These are phyloP conservation scores for Vigna reflexopilosa DNA, from an alignment of 306 rosid species.

Conservation along the genomic window DNA sequence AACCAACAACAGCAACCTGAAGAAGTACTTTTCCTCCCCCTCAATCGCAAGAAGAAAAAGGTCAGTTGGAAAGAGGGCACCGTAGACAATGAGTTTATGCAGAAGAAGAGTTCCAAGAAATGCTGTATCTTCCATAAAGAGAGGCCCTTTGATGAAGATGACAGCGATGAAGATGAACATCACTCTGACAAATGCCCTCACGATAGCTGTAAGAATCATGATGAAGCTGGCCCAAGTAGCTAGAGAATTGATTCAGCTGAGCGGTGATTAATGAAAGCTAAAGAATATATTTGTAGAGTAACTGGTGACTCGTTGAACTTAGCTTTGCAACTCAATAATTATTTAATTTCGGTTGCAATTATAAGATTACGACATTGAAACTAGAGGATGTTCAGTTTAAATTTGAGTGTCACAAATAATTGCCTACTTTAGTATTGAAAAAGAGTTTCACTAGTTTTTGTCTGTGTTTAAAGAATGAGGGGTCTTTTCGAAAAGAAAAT, in stretches of 20 bases:
- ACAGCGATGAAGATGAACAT: slow-evolving; percentile 71
- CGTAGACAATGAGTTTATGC: slow-evolving; percentile 94
- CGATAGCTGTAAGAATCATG: slow-evolving; percentile 54
- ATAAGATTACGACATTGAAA: neutral
- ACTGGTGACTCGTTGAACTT: neutral
- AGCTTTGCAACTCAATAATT: slow-evolving; percentile 10
- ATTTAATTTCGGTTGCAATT: slow-evolving; percentile 17
- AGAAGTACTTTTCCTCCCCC: slow-evolving; percentile 67
- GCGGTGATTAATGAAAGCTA: slow-evolving; percentile 5
- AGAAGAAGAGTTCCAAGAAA: slow-evolving; percentile 95
- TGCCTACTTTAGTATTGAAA: neutral
- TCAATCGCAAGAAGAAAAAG: slow-evolving; percentile 89
- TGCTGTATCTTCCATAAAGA: slow-evolving; percentile 92
- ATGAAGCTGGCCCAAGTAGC: slow-evolving; percentile 56
- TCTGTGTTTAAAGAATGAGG: neutral
- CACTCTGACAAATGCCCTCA: slow-evolving; percentile 44
- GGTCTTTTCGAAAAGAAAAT: no score
- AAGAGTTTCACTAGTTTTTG: neutral
- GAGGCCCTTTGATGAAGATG: slow-evolving; percentile 79
- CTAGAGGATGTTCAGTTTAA: neutral
- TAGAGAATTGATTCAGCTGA: slow-evolving; percentile 36
- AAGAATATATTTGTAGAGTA: slow-evolving; percentile 15
- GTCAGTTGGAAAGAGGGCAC: slow-evolving; percentile 95
- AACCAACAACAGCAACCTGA: slow-evolving; percentile 53
- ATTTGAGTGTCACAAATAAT: neutral